Percentiles rank a stretch among this genome's conserved stretches.
phyloP scores from a whole-genome alignment of 345 rosid genomes.

The Atalantia buxifolia region DNA sequence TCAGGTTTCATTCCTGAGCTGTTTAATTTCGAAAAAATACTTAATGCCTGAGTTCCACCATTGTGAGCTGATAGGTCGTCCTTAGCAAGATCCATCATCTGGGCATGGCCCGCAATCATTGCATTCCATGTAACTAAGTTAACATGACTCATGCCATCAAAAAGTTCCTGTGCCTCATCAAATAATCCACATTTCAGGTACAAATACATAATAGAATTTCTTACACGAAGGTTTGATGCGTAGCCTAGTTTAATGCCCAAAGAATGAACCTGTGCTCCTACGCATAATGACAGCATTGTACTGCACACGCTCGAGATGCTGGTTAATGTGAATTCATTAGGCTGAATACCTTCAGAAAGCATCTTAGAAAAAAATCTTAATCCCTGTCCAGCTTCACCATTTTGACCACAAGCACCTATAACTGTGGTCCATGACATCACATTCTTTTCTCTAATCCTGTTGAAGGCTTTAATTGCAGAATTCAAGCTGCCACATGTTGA shows the following conservation, averaged over 20 bases:
- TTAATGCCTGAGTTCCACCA: conserved; percentile 44
- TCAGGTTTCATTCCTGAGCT: conserved; percentile 41
- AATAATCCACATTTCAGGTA: conserved; percentile 45
- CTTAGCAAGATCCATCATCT: conserved; percentile 39
- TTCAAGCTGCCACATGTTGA: conserved; percentile 40
- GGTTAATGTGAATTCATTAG: conserved; percentile 55
- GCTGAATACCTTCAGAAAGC: conserved; percentile 37
- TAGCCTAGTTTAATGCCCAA: conserved; percentile 39
- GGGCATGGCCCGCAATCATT: conserved; percentile 55
- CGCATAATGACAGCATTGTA: conserved; percentile 21
- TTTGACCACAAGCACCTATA: conserved; percentile 43
- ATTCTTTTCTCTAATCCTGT: conserved; percentile 35
- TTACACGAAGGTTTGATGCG: conserved; percentile 26
- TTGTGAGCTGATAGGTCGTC: conserved; percentile 34
- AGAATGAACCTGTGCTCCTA: conserved; percentile 49
- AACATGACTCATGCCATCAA: conserved; percentile 23
- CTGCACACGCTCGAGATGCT: conserved; percentile 48
- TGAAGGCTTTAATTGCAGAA: conserved; percentile 39
- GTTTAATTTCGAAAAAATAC: conserved; percentile 32
- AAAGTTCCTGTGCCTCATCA: conserved; percentile 36
- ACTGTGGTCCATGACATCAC: conserved; percentile 58
- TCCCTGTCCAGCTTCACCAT: conserved; percentile 36
- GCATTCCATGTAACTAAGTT: conserved; percentile 60
- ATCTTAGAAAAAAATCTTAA: conserved; percentile 40
- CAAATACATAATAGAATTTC: conserved; percentile 46